Percentiles rank a stretch among this genome's conserved stretches.
These are phyloP conservation scores for Psilocybe tampanensis DNA, from an alignment of 768 basidiomycete genomes.

Conservation along the genomic window DNA sequence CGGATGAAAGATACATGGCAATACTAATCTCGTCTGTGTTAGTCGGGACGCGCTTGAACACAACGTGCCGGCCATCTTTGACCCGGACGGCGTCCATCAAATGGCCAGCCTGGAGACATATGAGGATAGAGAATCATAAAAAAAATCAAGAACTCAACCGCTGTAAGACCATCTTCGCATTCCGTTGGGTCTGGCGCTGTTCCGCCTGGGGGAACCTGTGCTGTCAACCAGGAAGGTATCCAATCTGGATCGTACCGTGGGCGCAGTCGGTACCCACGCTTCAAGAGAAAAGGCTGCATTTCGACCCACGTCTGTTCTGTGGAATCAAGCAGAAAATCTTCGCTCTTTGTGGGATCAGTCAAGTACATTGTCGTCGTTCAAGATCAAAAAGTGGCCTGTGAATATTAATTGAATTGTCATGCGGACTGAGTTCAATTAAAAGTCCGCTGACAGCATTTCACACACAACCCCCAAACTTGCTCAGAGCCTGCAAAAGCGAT, in stretches of 20 bases:
- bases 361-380: background rate
- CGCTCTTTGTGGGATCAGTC: background rate
- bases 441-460: too few species aligned
- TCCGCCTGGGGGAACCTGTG: background rate
- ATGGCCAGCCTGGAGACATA: background rate
- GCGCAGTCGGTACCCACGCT: slow-evolving; percentile 1
- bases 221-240: background rate
- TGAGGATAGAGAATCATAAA: background rate
- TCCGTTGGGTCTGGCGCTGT: background rate
- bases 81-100: background rate
- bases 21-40: background rate
- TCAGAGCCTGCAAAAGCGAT: too few species aligned
- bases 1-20: background rate
- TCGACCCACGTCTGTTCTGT: background rate
- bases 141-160: background rate
- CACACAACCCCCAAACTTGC: too few species aligned
- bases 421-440: too few species aligned
- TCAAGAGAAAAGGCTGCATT: background rate
- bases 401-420: too few species aligned
- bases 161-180: background rate
- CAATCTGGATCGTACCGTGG: slow-evolving; percentile 2
- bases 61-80: background rate
- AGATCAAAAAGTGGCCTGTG: background rate
- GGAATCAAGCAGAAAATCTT: background rate
- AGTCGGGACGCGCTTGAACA: background rate